Evolutionary conservation across 108 stramenopile genomes (phyloP), one percentile per base, ranked within the genome.

Genomic region (Conticribra weissflogii): DNA sequence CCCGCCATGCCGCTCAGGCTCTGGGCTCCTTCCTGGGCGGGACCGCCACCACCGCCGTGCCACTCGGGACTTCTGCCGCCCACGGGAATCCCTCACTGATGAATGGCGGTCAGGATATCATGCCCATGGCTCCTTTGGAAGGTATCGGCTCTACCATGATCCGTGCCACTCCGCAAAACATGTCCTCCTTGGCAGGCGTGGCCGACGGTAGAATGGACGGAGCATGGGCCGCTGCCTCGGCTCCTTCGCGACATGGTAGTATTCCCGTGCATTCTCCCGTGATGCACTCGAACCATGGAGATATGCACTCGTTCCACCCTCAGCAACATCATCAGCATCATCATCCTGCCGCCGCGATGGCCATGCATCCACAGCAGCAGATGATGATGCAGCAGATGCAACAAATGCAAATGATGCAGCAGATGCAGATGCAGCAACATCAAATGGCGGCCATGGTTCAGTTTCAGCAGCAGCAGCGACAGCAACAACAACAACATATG

Each of bases 341-440:
- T 21, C 29, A 31, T 0, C 19, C n/a, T 17, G 36, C 32, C 2
- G 19, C 59, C 22, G 31, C 33, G 51, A 54, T 30, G 2, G 59
- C 65, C 15, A 64, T 75, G 21, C 80, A 74, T 15, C 63, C 73
- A 53, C 82, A 83, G 59, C 78, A 78, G 45, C 83, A 85, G 50
- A 53, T 65, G 52, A 74, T 82, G 55, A 79, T 79, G 72, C 47
- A 51, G 32, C 66, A 78, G 31, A 62, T 64, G 54, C 76, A 77
- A 49, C 71, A 81, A 54, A 72, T 77, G 74, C 69, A 49, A 47
- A 76, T 74, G 72, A 82, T 80, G 76, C 83, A 86, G 63, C 72
- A 76, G 28, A 71, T 78, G 81, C 85, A 82, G 50, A 80, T 79
- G 45, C 85, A 88, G 61, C 87, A 89, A 48, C 78, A 79, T 34